A percentile compares a stretch with the other conserved stretches of the same genome.
phyloP scores from a whole-genome alignment of 1,284 basidiomycete species.

The Coniferiporia weirii region DNA sequence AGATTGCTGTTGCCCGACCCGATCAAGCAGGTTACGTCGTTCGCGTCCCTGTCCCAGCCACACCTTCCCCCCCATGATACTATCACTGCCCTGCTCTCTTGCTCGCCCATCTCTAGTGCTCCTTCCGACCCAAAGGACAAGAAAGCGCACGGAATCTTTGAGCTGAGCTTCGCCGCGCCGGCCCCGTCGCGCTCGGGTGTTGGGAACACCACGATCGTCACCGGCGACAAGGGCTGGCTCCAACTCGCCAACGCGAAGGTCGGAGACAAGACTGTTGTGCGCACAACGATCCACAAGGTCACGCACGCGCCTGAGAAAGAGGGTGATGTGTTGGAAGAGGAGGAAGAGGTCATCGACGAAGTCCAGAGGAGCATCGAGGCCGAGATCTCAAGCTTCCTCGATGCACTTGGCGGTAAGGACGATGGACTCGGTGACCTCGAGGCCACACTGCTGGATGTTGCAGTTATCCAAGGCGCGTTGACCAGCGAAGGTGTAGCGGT shows the following conservation, averaged over 20 bases:
- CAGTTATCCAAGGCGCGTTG: constrained; percentile 73
- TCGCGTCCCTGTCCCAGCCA: constrained; percentile 63
- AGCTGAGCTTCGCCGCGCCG: constrained; percentile 55
- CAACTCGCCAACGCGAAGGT: constrained; percentile 35
- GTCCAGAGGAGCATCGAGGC: constrained; percentile 46
- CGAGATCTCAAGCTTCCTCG: constrained; percentile 61
- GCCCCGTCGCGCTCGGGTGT: constrained; percentile 33
- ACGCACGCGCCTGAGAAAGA: constrained; percentile 34
- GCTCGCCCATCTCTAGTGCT: constrained; percentile 1
- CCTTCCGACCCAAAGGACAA: constrained; percentile 39
- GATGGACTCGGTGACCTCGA: constrained; percentile 48
- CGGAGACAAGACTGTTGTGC: constrained; percentile 28
- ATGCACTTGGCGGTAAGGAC: constrained; percentile 37
- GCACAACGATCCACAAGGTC: constrained; percentile 37
- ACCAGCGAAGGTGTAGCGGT: constrained; percentile 60
- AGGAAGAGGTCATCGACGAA: constrained; percentile 47
- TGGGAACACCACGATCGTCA: constrained; percentile 46
- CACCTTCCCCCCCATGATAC: constrained; percentile 75
- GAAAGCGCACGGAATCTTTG: constrained; percentile 54
- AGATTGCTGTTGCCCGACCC: constrained; percentile 54
- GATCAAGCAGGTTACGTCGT: constrained; percentile 52
- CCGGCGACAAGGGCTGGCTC: constrained; percentile 57
- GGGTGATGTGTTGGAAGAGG: constrained; percentile 38
- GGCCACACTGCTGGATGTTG: constrained; percentile 65
- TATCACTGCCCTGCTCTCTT: constrained; percentile 38